A percentile compares a stretch with the other conserved stretches of the same genome.
phyloP scores from a whole-genome alignment of 2,329 filamentous ascomycete species.

The Aspergillus ochraceus region DNA sequence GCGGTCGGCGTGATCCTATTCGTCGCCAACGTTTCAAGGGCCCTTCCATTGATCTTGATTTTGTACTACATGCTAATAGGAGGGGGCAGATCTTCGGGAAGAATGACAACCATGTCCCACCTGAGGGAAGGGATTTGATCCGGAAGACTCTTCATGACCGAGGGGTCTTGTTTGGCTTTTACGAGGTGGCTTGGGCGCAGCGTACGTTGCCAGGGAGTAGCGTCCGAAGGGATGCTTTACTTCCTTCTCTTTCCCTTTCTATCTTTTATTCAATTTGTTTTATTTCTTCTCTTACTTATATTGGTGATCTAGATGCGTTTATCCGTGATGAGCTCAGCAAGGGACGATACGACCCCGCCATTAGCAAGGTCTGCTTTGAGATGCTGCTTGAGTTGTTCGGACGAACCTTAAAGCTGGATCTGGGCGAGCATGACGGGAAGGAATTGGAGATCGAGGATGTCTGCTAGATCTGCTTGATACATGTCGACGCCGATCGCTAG shows the following conservation, averaged over 20 bases:
- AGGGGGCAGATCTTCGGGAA: slow-evolving; percentile 74
- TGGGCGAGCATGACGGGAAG: slow-evolving; percentile 67
- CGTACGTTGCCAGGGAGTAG: slow-evolving; percentile 50
- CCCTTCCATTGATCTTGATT: not conserved
- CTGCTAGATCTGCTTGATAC: slow-evolving; percentile 50
- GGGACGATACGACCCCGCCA: slow-evolving; percentile 86
- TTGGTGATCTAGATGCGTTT: slow-evolving; percentile 66
- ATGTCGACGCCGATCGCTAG: not conserved
- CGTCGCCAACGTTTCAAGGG: not conserved
- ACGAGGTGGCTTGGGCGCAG: slow-evolving; percentile 90
- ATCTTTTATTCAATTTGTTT: too few species aligned
- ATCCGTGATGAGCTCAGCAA: slow-evolving; percentile 91
- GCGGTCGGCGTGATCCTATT: not conserved
- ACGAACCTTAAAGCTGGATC: slow-evolving; percentile 72
- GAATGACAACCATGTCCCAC: slow-evolving; percentile 85
- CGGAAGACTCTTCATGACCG: slow-evolving; percentile 76
- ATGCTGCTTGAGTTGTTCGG: slow-evolving; percentile 84
- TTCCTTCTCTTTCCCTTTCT: not conserved
- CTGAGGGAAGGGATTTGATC: slow-evolving; percentile 79
- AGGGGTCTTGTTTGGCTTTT: slow-evolving; percentile 74
- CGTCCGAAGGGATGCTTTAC: not conserved
- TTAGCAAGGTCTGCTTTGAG: slow-evolving; percentile 87
- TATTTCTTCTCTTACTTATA: not conserved
- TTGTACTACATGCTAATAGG: slow-evolving; percentile 2
- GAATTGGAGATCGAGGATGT: slow-evolving; percentile 69